Base-by-base conservation (phyloP, 2,329 filamentous ascomycete genomes). In the Penicillium paneum region DNA sequence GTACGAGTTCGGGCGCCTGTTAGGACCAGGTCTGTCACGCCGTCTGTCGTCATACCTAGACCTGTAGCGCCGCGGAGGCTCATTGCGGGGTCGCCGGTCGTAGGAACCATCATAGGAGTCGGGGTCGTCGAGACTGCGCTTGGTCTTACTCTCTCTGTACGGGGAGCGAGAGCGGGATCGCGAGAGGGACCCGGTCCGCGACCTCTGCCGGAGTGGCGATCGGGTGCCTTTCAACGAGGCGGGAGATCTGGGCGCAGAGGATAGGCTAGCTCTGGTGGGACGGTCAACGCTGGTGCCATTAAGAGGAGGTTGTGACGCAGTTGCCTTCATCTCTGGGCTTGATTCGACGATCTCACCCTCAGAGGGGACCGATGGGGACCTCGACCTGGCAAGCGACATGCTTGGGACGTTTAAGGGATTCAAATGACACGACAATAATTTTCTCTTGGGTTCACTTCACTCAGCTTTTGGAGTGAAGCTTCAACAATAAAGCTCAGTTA, bases 211-310 rank as follows among this genome's bases (percentile, higher is more conserved):
- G 82, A 80, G 75, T 83, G 83, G 83, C 60, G 83, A 84, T 70
- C 74, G 76, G 63, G 75, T 77, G 51, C 58, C 65, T 63, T 63
- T 68, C 69, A 76, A 72, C 69, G 83, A 82, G 65, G 77, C 71
- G 57, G 72, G 66, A 63, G 71, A 74, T 80, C 79, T 83, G 73
- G 76, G 62, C 53, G 69, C 69, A 60, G 71, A 68, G 65, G 74
- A 68, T 66, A 67, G 67, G 80, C 82, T 84, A 78, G 77, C 82
- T 92, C 91, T 96, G 89, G 88, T 83, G 82, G 81, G 85, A 84
- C 88, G 89, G 90, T 96, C 89, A 96, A 96, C 87, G 84, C 83
- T 86, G 84, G 79, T 86, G 87, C 85, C 83, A 83, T 86, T 84
- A 82, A 83, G 78, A 76, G 82, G 82, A 81, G 82, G 80, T 82